Evolutionary conservation across 805 yeast species (phyloP).

Genomic region (Metschnikowia anglica): DNA sequence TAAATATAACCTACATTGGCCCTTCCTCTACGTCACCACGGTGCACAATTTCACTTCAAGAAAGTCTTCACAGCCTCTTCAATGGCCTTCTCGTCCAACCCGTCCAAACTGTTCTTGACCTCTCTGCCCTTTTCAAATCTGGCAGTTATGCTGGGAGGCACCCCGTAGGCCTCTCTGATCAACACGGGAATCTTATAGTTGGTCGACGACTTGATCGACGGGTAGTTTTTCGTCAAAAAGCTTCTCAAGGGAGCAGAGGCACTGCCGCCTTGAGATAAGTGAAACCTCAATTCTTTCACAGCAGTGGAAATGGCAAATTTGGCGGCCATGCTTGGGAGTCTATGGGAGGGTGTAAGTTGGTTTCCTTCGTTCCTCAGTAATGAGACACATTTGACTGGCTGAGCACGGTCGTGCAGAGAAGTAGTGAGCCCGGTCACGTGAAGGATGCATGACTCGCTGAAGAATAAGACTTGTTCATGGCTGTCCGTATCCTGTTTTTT

Average conservation of each 20-base stretch:
- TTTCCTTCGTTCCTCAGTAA: slow-evolving; percentile 2
- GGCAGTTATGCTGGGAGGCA: slow-evolving; percentile 71
- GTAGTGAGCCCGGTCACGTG: slow-evolving; percentile 1
- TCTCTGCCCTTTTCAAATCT: slow-evolving; percentile 39
- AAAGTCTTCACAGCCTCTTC: slow-evolving; percentile 38
- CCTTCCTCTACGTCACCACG: slow-evolving; percentile 1
- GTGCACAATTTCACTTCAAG: slow-evolving; percentile 28
- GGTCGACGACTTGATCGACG: slow-evolving; percentile 52
- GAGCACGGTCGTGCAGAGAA: too few relatives aligned
- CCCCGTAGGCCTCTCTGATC: slow-evolving; percentile 73
- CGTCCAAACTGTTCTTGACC: slow-evolving; percentile 43
- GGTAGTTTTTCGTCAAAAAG: slow-evolving; percentile 63
- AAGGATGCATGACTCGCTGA: too few relatives aligned
- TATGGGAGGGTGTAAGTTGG: background rate
- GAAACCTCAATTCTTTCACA: slow-evolving; percentile 77
- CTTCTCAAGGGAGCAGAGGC: slow-evolving; percentile 65
- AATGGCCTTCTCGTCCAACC: slow-evolving; percentile 47
- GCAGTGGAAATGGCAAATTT: slow-evolving; percentile 50
- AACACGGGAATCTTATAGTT: slow-evolving; percentile 71
- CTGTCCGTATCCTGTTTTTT: too few relatives aligned
- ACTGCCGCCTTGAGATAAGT: slow-evolving; percentile 76
- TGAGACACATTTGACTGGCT: slow-evolving; percentile 19
- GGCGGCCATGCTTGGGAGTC: slow-evolving; percentile 29
- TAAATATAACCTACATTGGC: background rate
- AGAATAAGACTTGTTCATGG: too few relatives aligned